phyloP scores from a whole-genome alignment of 228 moss, liverwort and hornwort species.

The Sphagnum fallax region DNA sequence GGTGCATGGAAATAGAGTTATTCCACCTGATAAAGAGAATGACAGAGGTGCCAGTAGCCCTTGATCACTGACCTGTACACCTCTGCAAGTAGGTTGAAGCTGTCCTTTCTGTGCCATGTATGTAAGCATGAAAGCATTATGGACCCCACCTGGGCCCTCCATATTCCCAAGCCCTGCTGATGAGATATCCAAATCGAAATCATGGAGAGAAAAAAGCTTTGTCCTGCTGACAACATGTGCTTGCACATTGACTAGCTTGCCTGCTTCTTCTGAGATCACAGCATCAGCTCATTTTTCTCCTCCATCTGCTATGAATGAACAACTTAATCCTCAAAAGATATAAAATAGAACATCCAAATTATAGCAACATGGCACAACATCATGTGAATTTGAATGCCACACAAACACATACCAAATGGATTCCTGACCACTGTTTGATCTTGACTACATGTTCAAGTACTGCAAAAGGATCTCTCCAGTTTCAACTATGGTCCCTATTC shows the following conservation, averaged over 20 bases:
- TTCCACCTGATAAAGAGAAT: no score
- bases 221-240: slow-evolving; percentile 52
- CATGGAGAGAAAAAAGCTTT: slow-evolving; percentile 76
- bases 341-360: no score
- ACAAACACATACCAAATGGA: no score
- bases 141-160: slow-evolving; percentile 68
- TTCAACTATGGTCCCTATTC: no score
- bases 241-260: slow-evolving; percentile 40
- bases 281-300: slow-evolving; percentile 19
- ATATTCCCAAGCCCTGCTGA: slow-evolving; percentile 62
- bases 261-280: slow-evolving; percentile 27
- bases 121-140: slow-evolving; percentile 60
- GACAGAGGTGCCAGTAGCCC: no score
- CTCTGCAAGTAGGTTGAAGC: slow-evolving; percentile 70
- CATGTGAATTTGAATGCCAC: no score
- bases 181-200: slow-evolving; percentile 72
- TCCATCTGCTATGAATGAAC: slow-evolving; percentile 19
- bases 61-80: slow-evolving; percentile 39
- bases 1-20: no score
- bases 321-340: slow-evolving; percentile 6
- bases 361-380: no score
- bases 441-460: no score
- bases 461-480: no score
- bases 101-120: slow-evolving; percentile 87
- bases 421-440: no score